Percentiles rank a stretch among this genome's conserved stretches.
phyloP scores from a whole-genome alignment of 202 grass and related monocot genomes.

The Setaria italica region DNA sequence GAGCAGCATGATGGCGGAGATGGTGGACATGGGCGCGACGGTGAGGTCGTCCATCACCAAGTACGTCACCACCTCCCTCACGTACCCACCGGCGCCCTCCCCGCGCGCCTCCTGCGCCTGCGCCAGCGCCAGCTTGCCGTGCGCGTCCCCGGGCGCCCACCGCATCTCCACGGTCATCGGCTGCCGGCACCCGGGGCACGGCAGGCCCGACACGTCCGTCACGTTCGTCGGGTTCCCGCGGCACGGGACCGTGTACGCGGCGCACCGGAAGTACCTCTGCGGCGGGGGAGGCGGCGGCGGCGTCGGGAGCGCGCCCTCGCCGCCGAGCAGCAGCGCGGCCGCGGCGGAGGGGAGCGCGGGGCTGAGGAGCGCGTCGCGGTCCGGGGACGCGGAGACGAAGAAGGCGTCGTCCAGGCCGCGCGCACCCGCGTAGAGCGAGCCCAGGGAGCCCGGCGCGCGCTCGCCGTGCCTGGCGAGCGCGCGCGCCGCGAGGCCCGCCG shows the following conservation, averaged over 20 bases:
- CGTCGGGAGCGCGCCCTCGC: neutral
- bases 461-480: slow-evolving; percentile 44
- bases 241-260: slow-evolving; percentile 17
- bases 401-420: slow-evolving; percentile 50
- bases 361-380: slow-evolving; percentile 58
- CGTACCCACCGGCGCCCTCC: slow-evolving; percentile 49
- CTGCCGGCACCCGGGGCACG: slow-evolving; percentile 67
- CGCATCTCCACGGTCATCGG: slow-evolving; percentile 67
- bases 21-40: slow-evolving; percentile 73
- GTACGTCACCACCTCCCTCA: slow-evolving; percentile 66
- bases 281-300: neutral
- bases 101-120: slow-evolving; percentile 18
- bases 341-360: slow-evolving; percentile 46
- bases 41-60: slow-evolving; percentile 83
- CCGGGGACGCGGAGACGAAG: slow-evolving; percentile 24
- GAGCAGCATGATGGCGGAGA: slow-evolving; percentile 72
- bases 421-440: slow-evolving; percentile 58
- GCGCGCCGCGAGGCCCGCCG: slow-evolving; percentile 53
- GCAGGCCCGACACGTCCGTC: slow-evolving; percentile 51
- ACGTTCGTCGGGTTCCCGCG: slow-evolving; percentile 48
- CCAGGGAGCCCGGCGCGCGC: slow-evolving; percentile 45
- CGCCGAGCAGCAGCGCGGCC: slow-evolving; percentile 40
- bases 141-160: slow-evolving; percentile 45
- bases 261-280: slow-evolving; percentile 60
- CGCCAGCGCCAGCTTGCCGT: slow-evolving; percentile 36